These are phyloP conservation scores for Rhizomucor miehei DNA, from an alignment of 371 early-diverging fungal species.

Conservation along the genomic window DNA sequence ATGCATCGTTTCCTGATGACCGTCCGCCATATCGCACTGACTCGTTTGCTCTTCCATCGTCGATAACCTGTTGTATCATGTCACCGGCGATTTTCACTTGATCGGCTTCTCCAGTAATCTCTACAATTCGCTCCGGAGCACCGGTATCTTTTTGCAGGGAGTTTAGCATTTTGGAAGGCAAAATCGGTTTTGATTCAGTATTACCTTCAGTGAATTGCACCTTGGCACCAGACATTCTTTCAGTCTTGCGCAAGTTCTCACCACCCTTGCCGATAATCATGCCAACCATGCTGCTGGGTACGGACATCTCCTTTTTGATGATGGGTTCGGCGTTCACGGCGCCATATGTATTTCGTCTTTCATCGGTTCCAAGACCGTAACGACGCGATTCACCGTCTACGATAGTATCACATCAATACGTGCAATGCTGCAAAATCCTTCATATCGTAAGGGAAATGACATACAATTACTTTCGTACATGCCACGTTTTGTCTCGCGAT, in stretches of 20 bases:
- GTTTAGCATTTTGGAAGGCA: not conserved
- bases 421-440: too few relatives aligned
- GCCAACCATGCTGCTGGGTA: constrained; percentile 75
- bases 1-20: not conserved
- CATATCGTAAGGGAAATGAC: too few relatives aligned
- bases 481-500: constrained; percentile 47
- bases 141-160: constrained; percentile 24
- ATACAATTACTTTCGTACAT: constrained; percentile 42
- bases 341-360: constrained; percentile 23
- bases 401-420: constrained; percentile 5
- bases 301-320: constrained; percentile 48
- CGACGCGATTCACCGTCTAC: constrained; percentile 32
- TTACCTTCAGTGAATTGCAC: constrained; percentile 71
- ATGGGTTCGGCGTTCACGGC: constrained; percentile 16
- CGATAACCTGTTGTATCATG: constrained; percentile 56
- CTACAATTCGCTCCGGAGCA: constrained; percentile 59
- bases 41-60: constrained; percentile 40
- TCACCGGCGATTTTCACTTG: constrained; percentile 61
- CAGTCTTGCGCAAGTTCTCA: constrained; percentile 79
- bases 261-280: constrained; percentile 85
- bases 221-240: constrained; percentile 65
- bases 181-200: not conserved
- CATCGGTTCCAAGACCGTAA: constrained; percentile 58
- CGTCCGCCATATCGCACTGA: constrained; percentile 12
- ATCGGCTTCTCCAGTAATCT: constrained; percentile 59